Evolutionary conservation across 2,329 filamentous ascomycete genomes (phyloP).

Genomic region (Penicillium sp.): DNA sequence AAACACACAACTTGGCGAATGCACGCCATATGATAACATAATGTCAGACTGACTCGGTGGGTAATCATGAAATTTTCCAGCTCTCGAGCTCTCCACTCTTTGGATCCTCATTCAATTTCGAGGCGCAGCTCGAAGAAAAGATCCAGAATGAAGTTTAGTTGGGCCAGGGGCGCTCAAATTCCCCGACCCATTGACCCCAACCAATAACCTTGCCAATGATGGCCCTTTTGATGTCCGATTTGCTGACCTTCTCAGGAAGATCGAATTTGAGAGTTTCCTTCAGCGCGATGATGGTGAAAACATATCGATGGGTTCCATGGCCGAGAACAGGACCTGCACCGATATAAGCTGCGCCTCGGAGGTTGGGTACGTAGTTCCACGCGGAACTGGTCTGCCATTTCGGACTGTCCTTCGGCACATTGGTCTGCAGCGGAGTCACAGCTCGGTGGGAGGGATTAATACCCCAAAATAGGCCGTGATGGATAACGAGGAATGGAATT

Average conservation of each 20-base stretch:
- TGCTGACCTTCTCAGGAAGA: conserved; percentile 21
- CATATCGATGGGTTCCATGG: conserved; percentile 35
- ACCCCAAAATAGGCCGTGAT: conserved; percentile 31
- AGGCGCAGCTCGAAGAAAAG: neutral
- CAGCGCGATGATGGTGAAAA: conserved; percentile 34
- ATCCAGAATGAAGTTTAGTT: neutral
- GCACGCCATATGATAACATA: neutral
- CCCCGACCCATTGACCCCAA: conserved; percentile 34
- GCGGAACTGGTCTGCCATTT: conserved; percentile 20
- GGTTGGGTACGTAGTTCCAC: conserved; percentile 31
- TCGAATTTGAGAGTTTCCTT: conserved; percentile 23
- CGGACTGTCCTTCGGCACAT: neutral
- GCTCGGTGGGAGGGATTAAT: conserved; percentile 18
- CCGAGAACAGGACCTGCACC: conserved; percentile 30
- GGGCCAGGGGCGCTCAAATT: conserved; percentile 29
- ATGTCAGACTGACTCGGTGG: neutral
- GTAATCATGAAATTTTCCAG: neutral
- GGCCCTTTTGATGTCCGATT: conserved; percentile 27
- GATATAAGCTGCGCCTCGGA: conserved; percentile 23
- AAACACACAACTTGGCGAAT: neutral
- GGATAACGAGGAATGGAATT: conserved; percentile 26
- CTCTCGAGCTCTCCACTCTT: neutral
- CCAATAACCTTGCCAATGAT: conserved; percentile 31
- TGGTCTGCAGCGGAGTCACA: neutral
- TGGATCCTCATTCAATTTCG: neutral